These are phyloP conservation scores for Yamadazyma dendronema DNA, from an alignment of 1,139 yeast genomes.

Conservation along the genomic window DNA sequence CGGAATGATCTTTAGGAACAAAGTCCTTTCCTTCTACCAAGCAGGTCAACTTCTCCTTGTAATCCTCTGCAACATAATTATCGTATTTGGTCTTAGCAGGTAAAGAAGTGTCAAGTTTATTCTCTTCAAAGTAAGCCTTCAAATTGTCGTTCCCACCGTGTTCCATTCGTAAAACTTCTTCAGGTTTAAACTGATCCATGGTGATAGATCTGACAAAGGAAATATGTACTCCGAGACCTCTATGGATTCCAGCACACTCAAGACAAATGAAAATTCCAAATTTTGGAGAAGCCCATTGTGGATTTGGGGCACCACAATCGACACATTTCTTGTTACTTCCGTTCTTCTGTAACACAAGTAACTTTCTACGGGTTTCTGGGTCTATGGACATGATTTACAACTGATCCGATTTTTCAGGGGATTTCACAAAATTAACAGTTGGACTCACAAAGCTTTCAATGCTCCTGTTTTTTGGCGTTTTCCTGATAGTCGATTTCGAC, in stretches of 20 bases:
- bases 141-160: conserved; percentile 89
- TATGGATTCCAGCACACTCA: conserved; percentile 95
- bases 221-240: conserved; percentile 95
- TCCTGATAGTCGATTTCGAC: neutral
- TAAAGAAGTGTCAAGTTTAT: conserved; percentile 67
- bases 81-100: conserved; percentile 78
- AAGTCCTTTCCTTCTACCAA: conserved; percentile 73
- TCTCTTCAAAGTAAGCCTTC: conserved; percentile 59
- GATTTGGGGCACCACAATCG: conserved; percentile 94
- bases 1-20: conserved; percentile 64
- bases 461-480: neutral
- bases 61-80: conserved; percentile 91
- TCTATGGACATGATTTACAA: conserved; percentile 61
- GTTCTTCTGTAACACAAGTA: conserved; percentile 72
- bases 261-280: conserved; percentile 95
- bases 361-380: conserved; percentile 84
- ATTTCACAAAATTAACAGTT: neutral
- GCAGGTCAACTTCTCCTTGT: conserved; percentile 77
- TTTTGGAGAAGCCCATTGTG: conserved; percentile 99
- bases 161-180: conserved; percentile 88
- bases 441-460: neutral
- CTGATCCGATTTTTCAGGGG: neutral
- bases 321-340: conserved; percentile 88
- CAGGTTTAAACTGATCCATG: conserved; percentile 96
- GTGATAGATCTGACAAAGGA: conserved; percentile 95